A percentile compares a stretch with the other conserved stretches of the same genome.
Conservation (phyloP, 768 basidiomycete genomes). For the Austroboletus festivus region DNA sequence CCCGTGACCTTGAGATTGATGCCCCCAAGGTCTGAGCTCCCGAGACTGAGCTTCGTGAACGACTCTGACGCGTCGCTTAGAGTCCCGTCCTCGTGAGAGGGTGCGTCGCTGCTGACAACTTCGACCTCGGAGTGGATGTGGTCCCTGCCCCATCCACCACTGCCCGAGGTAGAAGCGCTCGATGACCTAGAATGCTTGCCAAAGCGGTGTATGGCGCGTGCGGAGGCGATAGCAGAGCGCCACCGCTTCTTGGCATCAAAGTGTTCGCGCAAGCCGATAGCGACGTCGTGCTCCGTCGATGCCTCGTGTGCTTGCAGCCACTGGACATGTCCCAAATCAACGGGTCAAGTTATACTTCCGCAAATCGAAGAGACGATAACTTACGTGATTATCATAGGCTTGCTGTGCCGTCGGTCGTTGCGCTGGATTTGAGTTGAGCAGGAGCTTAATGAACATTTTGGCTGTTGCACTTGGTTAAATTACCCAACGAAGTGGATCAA, state of each 20-base stretch:
- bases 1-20: conserved; percentile 41
- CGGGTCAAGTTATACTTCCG: neutral
- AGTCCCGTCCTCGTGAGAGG: conserved; percentile 34
- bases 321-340: conserved; percentile 30
- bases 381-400: conserved; percentile 65
- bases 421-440: conserved; percentile 70
- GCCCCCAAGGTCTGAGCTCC: conserved; percentile 33
- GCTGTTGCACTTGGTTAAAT: conserved; percentile 42
- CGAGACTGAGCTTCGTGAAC: conserved; percentile 29
- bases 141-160: conserved; percentile 38
- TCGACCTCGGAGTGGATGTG: conserved; percentile 24
- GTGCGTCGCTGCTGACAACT: conserved; percentile 30
- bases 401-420: conserved; percentile 71
- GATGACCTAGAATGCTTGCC: conserved; percentile 25
- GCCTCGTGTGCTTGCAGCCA: conserved; percentile 72
- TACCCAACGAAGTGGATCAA: neutral
- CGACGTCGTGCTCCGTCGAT: conserved; percentile 72
- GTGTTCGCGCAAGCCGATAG: conserved; percentile 69
- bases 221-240: conserved; percentile 62
- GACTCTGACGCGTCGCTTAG: conserved; percentile 19
- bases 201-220: conserved; percentile 39
- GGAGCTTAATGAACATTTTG: conserved; percentile 73
- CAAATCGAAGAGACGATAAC: conserved; percentile 18
- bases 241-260: conserved; percentile 76
- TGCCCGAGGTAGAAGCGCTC: conserved; percentile 30